phyloP scores from a whole-genome alignment of 1,284 basidiomycete genomes.

The Coniophora puteana region DNA sequence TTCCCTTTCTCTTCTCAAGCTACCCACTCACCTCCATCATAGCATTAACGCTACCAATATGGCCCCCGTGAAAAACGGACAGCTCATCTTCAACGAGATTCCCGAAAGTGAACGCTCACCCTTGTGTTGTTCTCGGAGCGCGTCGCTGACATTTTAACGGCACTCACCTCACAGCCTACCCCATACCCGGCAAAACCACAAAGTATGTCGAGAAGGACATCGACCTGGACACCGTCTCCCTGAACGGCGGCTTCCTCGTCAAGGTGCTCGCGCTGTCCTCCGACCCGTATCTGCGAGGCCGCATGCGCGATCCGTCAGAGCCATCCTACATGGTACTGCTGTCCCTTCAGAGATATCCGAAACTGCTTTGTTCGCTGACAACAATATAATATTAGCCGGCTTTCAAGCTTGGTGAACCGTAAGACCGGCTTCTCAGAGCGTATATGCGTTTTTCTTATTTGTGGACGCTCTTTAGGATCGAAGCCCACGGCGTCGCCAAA shows the following conservation, averaged over 20 bases:
- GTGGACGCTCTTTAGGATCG: slow-evolving; percentile 13
- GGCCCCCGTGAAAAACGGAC: slow-evolving; percentile 13
- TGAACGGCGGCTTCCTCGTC: slow-evolving; percentile 37
- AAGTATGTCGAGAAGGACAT: slow-evolving; percentile 31
- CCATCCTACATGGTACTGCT: slow-evolving; percentile 13
- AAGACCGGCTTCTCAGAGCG: slow-evolving; percentile 13
- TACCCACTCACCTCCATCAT: too few species aligned
- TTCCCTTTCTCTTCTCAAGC: too few species aligned
- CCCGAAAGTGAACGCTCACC: slow-evolving; percentile 5
- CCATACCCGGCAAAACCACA: slow-evolving; percentile 25
- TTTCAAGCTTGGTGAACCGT: slow-evolving; percentile 11
- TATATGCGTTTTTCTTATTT: background rate
- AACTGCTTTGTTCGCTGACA: too few species aligned
- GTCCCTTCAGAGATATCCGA: too few species aligned
- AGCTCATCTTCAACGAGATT: slow-evolving; percentile 14
- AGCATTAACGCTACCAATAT: too few species aligned
- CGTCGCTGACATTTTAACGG: background rate
- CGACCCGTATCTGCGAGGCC: slow-evolving; percentile 36
- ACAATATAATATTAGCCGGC: slow-evolving; percentile 1
- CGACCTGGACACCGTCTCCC: slow-evolving; percentile 33
- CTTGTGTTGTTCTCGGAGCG: background rate
- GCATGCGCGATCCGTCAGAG: slow-evolving; percentile 22
- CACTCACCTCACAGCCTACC: slow-evolving; percentile 14
- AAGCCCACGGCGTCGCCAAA: slow-evolving; percentile 21
- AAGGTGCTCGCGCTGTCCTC: slow-evolving; percentile 34